These are phyloP conservation scores for Pythium utonaiense DNA, from an alignment of 352 stramenopile species.

Conservation along the genomic window DNA sequence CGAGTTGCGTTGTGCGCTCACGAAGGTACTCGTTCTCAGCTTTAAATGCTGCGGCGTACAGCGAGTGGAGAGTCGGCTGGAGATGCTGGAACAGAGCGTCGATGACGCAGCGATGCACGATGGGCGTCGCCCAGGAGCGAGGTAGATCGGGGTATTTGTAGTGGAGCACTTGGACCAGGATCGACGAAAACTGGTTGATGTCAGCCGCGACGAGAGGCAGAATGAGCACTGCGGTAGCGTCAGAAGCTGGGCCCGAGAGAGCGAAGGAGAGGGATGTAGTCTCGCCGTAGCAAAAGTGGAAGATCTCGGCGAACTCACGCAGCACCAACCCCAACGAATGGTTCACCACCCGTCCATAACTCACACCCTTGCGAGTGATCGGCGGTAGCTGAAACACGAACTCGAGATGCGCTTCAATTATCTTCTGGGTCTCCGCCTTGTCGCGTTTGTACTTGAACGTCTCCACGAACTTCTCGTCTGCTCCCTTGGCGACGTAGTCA, in stretches of 20 bases:
- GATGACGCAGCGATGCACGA: constrained; percentile 43
- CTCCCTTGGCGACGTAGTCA: constrained; percentile 46
- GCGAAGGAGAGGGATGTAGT: constrained; percentile 14
- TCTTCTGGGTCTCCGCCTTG: constrained; percentile 26
- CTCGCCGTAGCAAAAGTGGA: constrained; percentile 39
- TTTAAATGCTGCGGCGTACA: constrained; percentile 51
- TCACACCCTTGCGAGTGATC: constrained; percentile 38
- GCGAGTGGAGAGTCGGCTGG: constrained; percentile 51
- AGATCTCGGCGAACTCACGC: constrained; percentile 48
- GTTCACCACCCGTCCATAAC: constrained; percentile 34
- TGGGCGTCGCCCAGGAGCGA: constrained; percentile 8
- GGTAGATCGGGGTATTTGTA: constrained; percentile 49
- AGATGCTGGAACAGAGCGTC: constrained; percentile 62
- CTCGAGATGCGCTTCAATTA: constrained; percentile 42
- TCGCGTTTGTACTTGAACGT: constrained; percentile 59
- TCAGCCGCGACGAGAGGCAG: constrained; percentile 48
- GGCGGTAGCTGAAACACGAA: constrained; percentile 33
- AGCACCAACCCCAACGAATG: constrained; percentile 53
- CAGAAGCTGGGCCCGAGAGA: constrained; percentile 1
- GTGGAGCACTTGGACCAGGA: constrained; percentile 50
- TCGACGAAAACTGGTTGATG: constrained; percentile 44
- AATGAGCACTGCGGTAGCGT: neutral
- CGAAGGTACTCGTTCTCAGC: constrained; percentile 43
- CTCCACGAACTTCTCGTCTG: constrained; percentile 58
- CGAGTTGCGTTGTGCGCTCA: constrained; percentile 27